Evolutionary conservation across 345 rosid species (phyloP).

Genomic region (Salix koriyanagi): DNA sequence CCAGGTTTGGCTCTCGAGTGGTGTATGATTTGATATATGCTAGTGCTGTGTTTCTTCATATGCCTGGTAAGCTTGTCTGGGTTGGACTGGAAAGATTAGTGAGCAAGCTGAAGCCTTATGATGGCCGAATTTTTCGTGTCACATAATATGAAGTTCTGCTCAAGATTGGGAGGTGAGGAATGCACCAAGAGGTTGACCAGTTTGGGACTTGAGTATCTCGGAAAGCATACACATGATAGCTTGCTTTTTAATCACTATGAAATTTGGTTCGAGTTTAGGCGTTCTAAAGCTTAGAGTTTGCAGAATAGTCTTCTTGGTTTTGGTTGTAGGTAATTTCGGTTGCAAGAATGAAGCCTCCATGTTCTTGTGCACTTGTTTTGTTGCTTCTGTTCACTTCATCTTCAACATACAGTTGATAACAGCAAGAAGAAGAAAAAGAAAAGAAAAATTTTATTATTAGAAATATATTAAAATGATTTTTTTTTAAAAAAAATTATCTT

Average conservation of each 20-base stretch:
- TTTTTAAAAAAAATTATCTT: too few relatives aligned
- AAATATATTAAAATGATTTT: too few relatives aligned
- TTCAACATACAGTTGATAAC: too few relatives aligned
- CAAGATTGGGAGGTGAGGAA: slow-evolving; percentile 70
- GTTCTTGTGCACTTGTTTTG: too few relatives aligned
- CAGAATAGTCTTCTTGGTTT: background rate
- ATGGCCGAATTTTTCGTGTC: slow-evolving; percentile 89
- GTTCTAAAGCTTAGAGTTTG: slow-evolving; percentile 39
- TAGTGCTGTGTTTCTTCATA: slow-evolving; percentile 95
- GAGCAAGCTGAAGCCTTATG: slow-evolving; percentile 61
- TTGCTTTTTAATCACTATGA: slow-evolving; percentile 92
- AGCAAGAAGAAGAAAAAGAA: too few relatives aligned
- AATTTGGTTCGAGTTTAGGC: slow-evolving; percentile 83
- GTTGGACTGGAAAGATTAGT: slow-evolving; percentile 74
- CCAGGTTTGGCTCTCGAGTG: slow-evolving; percentile 54
- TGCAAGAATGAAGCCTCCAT: background rate
- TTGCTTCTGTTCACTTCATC: too few relatives aligned
- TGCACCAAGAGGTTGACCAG: slow-evolving; percentile 64
- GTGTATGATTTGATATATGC: slow-evolving; percentile 86
- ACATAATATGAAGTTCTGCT: slow-evolving; percentile 87
- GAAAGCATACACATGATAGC: slow-evolving; percentile 80
- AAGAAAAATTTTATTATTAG: too few relatives aligned
- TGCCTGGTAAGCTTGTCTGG: slow-evolving; percentile 98
- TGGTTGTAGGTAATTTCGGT: slow-evolving; percentile 4
- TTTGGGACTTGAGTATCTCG: slow-evolving; percentile 74